Conservation (phyloP, 176 grass and related monocot genomes). For the Paspalum vaginatum region DNA sequence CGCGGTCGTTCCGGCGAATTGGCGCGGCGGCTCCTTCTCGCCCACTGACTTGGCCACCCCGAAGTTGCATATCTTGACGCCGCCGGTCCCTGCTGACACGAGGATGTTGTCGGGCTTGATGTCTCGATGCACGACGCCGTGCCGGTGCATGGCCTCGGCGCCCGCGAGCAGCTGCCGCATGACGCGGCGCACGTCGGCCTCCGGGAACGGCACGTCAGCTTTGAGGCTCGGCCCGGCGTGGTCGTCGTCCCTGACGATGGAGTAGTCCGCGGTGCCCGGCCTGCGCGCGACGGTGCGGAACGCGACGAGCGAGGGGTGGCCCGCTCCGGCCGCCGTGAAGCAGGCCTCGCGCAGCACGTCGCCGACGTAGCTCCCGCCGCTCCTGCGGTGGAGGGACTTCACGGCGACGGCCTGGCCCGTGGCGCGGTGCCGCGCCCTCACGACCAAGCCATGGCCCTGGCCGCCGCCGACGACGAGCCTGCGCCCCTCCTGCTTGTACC, state of each 20-base stretch:
- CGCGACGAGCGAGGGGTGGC: not conserved
- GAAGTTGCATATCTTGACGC: not conserved
- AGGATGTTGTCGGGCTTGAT: conserved; percentile 1
- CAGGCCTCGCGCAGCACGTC: not conserved
- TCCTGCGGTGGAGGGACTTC: not conserved
- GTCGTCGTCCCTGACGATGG: not conserved
- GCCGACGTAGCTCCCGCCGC: not conserved
- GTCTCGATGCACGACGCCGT: not conserved
- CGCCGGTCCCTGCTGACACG: not conserved
- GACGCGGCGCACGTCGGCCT: not conserved
- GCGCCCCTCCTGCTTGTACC: not conserved
- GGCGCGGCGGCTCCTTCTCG: not conserved
- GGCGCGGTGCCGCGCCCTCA: not conserved
- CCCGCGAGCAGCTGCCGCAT: not conserved
- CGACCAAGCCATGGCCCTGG: not conserved
- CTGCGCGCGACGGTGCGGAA: not conserved
- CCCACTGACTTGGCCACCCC: not conserved
- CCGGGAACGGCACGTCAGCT: not conserved
- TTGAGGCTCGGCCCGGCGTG: not conserved
- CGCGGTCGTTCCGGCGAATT: not conserved
- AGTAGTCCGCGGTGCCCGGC: not conserved
- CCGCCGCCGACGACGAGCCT: not conserved
- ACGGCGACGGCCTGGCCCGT: conserved; percentile 1
- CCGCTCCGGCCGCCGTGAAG: not conserved
- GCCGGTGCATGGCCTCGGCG: not conserved